Percentiles rank a stretch among this genome's conserved stretches.
phyloP scores from a whole-genome alignment of 495 filamentous ascomycete genomes.

The Bryoglossum gracile region DNA sequence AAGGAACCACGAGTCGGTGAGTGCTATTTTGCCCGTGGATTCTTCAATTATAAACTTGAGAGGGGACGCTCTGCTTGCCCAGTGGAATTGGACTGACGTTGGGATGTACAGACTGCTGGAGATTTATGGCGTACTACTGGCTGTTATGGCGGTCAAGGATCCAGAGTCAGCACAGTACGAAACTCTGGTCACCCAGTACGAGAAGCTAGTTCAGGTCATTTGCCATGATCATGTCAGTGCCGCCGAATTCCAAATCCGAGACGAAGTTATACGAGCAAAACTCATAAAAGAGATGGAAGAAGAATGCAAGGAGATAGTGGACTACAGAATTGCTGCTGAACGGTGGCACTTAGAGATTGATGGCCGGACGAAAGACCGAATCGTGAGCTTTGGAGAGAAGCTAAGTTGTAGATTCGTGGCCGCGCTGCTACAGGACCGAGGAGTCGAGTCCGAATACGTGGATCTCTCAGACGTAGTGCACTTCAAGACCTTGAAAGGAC shows the following conservation, averaged over 20 bases:
- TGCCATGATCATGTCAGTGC: slow-evolving; percentile 65
- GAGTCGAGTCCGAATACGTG: slow-evolving; percentile 76
- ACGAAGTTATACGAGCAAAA: slow-evolving; percentile 47
- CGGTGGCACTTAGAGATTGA: slow-evolving; percentile 65
- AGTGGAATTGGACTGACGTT: too few relatives aligned
- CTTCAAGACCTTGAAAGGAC: slow-evolving; percentile 49
- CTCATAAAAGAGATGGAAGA: slow-evolving; percentile 55
- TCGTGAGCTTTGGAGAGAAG: slow-evolving; percentile 91
- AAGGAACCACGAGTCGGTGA: slow-evolving; percentile 92
- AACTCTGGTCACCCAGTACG: slow-evolving; percentile 60
- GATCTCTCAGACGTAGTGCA: slow-evolving; percentile 73
- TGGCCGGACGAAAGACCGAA: slow-evolving; percentile 74
- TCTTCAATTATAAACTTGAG: not conserved
- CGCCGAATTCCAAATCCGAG: slow-evolving; percentile 53
- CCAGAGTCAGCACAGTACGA: slow-evolving; percentile 52
- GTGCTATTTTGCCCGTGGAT: slow-evolving; percentile 27
- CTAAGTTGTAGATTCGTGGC: slow-evolving; percentile 85
- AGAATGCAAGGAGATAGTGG: slow-evolving; percentile 60
- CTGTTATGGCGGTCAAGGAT: slow-evolving; percentile 60
- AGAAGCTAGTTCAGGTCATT: slow-evolving; percentile 65
- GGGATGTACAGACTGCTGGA: slow-evolving; percentile 38
- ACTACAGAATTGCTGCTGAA: slow-evolving; percentile 48
- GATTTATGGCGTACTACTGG: slow-evolving; percentile 57
- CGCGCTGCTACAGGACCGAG: slow-evolving; percentile 65
- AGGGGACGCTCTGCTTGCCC: too few relatives aligned